Conservation (phyloP, 768 basidiomycete genomes). For the Lactifluus pinguis region DNA sequence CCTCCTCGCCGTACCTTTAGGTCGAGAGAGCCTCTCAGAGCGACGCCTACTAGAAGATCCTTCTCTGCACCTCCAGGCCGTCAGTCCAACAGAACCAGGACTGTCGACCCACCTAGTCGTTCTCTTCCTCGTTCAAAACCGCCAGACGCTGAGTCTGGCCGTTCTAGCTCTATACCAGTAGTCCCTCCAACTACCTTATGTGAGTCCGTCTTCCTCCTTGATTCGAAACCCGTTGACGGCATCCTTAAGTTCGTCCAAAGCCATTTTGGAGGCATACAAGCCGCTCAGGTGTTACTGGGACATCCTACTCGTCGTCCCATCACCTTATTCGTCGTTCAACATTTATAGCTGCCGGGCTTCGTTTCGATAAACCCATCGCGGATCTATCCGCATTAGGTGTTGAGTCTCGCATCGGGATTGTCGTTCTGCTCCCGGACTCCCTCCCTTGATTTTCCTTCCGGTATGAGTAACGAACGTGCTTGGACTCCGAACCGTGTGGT, state of each 20-base stretch:
- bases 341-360: constrained; percentile 69
- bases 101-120: not conserved
- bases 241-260: constrained; percentile 56
- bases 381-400: constrained; percentile 29
- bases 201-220: constrained; percentile 30
- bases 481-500: not conserved
- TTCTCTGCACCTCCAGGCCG: not conserved
- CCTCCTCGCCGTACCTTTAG: constrained; percentile 4
- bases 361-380: constrained; percentile 48
- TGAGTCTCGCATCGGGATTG: constrained; percentile 24
- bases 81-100: not conserved
- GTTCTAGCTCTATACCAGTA: constrained; percentile 23
- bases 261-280: constrained; percentile 74
- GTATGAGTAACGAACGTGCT: not conserved
- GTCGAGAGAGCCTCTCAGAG: not conserved
- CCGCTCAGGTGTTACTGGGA: constrained; percentile 60
- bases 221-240: not conserved
- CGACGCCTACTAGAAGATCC: not conserved
- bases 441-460: not conserved
- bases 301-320: constrained; percentile 64
- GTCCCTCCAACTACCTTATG: constrained; percentile 58
- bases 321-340: constrained; percentile 71
- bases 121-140: not conserved
- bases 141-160: not conserved
- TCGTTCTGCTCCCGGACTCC: constrained; percentile 18